Conservation (phyloP, 768 basidiomycete genomes). For the Suillus variegatus region DNA sequence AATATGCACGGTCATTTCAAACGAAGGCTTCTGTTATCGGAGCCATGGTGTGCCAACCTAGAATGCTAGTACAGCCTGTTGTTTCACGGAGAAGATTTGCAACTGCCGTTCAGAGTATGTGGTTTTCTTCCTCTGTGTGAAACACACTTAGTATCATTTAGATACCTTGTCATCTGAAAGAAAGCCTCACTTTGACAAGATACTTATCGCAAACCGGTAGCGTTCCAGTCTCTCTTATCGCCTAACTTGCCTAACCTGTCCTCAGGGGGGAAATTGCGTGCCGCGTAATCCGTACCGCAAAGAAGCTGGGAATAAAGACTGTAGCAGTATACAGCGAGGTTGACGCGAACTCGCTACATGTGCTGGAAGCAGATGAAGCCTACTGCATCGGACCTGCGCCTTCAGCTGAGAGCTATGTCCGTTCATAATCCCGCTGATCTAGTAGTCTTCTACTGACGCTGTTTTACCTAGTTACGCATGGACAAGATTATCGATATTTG, state of each 20-base stretch:
- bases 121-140: not conserved
- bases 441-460: conserved; percentile 4
- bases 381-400: conserved; percentile 92
- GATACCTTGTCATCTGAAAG: conserved; percentile 12
- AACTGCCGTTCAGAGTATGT: conserved; percentile 21
- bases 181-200: conserved; percentile 81
- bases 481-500: conserved; percentile 90
- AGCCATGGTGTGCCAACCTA: not conserved
- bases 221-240: conserved; percentile 8
- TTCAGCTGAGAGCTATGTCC: conserved; percentile 85
- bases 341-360: conserved; percentile 80
- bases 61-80: not conserved
- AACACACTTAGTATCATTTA: not conserved
- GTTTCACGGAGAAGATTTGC: conserved; percentile 18
- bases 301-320: conserved; percentile 84
- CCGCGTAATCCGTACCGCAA: conserved; percentile 89
- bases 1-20: conserved; percentile 2
- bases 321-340: conserved; percentile 93
- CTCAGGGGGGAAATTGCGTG: conserved; percentile 93
- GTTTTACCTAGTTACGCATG: conserved; percentile 62
- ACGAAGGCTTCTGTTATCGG: not conserved
- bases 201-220: conserved; percentile 88
- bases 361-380: conserved; percentile 86
- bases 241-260: not conserved
- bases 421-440: conserved; percentile 27